Percentiles rank a stretch among this genome's conserved stretches.
Evolutionary conservation across 192 early-diverging fungal genomes (phyloP).

Genomic region (Coemansia sp.): DNA sequence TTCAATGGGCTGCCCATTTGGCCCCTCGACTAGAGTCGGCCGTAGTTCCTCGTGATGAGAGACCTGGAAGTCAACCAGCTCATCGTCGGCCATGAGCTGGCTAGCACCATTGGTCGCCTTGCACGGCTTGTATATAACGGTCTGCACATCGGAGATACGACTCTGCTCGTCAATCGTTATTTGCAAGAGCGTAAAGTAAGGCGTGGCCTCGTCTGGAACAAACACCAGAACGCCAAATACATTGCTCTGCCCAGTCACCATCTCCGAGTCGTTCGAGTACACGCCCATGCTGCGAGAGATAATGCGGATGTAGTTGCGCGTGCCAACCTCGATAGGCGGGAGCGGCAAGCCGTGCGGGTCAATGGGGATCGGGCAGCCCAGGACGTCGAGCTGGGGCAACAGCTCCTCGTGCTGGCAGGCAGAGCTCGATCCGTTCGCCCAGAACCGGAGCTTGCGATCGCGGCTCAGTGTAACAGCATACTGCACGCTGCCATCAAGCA

Average conservation of each 20-base stretch:
- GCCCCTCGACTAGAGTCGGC: slow-evolving; percentile 25
- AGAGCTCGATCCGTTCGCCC: slow-evolving; percentile 28
- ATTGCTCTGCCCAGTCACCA: slow-evolving; percentile 13
- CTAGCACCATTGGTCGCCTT: slow-evolving; percentile 49
- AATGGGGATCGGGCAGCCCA: slow-evolving; percentile 30
- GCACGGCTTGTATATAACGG: slow-evolving; percentile 53
- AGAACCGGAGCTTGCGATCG: slow-evolving; percentile 55
- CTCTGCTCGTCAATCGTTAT: slow-evolving; percentile 23
- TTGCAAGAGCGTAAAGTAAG: slow-evolving; percentile 53
- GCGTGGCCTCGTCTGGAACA: slow-evolving; percentile 52
- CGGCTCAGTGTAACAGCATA: slow-evolving; percentile 49
- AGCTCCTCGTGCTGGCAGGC: slow-evolving; percentile 43
- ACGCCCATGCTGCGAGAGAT: slow-evolving; percentile 27
- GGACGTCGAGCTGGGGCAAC: slow-evolving; percentile 42
- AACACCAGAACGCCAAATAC: slow-evolving; percentile 54
- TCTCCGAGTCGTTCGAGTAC: slow-evolving; percentile 23
- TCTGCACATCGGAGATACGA: slow-evolving; percentile 27
- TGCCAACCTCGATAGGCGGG: slow-evolving; percentile 14
- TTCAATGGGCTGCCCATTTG: slow-evolving; percentile 19
- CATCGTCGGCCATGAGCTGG: slow-evolving; percentile 54
- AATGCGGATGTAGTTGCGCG: slow-evolving; percentile 36
- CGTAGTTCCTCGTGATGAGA: slow-evolving; percentile 29
- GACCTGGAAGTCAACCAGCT: slow-evolving; percentile 48
- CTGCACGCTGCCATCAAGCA: slow-evolving; percentile 32
- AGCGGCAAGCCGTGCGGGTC: slow-evolving; percentile 26